Conservation (phyloP, 1,139 yeast genomes). For the Sugiyamaella grinbergsii region DNA sequence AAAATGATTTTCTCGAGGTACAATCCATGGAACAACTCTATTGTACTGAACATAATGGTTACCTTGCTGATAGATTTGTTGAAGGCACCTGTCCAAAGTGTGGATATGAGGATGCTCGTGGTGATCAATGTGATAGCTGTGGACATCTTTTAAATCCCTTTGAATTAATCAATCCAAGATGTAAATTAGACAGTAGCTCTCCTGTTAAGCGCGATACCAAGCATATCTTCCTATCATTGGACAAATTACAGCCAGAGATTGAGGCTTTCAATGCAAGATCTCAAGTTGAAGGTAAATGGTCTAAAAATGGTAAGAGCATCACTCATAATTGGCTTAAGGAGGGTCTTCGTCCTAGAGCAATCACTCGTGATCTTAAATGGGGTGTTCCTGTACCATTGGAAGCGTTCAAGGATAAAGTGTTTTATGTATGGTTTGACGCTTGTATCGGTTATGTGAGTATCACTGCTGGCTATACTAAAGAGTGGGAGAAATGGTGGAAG, state of each 20-base stretch:
- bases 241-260: conserved; percentile 76
- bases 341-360: conserved; percentile 92
- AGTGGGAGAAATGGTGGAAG: conserved; percentile 91
- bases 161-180: conserved; percentile 90
- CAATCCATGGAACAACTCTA: conserved; percentile 85
- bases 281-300: conserved; percentile 79
- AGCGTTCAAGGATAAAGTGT: conserved; percentile 75
- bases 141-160: conserved; percentile 87
- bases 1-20: conserved; percentile 80
- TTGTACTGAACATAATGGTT: conserved; percentile 87
- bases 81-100: conserved; percentile 98
- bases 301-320: conserved; percentile 83
- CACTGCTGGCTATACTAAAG: conserved; percentile 87
- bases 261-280: conserved; percentile 72
- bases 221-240: conserved; percentile 80
- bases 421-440: conserved; percentile 99
- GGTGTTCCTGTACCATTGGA: conserved; percentile 96
- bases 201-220: conserved; percentile 83
- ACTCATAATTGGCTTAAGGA: conserved; percentile 92
- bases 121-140: conserved; percentile 98
- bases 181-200: conserved; percentile 82
- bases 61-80: conserved; percentile 93
- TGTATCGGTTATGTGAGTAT: conserved; percentile 94
- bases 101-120: conserved; percentile 93
- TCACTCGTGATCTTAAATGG: conserved; percentile 96